Percentiles rank a stretch among this genome's conserved stretches.
Conservation (phyloP, 768 basidiomycete genomes). For the Serendipita sp. region DNA sequence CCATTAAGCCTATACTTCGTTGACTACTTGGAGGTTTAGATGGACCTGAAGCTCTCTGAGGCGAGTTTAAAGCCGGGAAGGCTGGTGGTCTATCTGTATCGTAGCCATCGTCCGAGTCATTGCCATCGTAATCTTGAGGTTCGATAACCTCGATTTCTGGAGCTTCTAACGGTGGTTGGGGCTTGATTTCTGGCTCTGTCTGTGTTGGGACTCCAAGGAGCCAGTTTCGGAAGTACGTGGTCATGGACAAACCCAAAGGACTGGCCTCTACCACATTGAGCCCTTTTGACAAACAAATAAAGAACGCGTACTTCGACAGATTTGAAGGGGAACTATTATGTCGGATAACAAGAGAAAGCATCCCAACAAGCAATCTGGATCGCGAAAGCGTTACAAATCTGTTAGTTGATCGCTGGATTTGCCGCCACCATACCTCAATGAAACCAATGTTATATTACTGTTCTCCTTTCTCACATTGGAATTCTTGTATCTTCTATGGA, state of each 20-base stretch:
- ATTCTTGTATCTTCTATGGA: not conserved
- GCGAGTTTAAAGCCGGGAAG: conserved; percentile 21
- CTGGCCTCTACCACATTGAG: not conserved
- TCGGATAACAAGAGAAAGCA: conserved; percentile 1
- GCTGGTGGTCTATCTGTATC: conserved; percentile 15
- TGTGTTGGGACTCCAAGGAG: not conserved
- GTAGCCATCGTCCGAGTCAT: not conserved
- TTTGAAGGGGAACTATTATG: not conserved
- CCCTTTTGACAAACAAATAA: not conserved
- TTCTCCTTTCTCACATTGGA: no score
- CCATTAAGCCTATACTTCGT: not conserved
- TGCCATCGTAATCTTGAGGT: not conserved
- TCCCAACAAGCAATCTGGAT: not conserved
- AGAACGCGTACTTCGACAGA: not conserved
- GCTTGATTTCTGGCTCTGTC: not conserved
- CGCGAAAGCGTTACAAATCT: not conserved
- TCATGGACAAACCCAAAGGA: not conserved
- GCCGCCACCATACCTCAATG: not conserved
- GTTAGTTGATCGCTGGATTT: not conserved
- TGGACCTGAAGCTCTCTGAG: conserved; percentile 18
- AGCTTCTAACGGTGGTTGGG: not conserved
- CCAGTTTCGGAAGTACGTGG: conserved; percentile 1
- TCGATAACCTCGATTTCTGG: conserved; percentile 2
- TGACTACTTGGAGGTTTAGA: not conserved
- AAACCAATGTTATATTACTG: no score